Evolutionary conservation across 1,284 basidiomycete genomes (phyloP), one percentile per base, ranked within the genome.

Genomic region (Termitomyces sp.): DNA sequence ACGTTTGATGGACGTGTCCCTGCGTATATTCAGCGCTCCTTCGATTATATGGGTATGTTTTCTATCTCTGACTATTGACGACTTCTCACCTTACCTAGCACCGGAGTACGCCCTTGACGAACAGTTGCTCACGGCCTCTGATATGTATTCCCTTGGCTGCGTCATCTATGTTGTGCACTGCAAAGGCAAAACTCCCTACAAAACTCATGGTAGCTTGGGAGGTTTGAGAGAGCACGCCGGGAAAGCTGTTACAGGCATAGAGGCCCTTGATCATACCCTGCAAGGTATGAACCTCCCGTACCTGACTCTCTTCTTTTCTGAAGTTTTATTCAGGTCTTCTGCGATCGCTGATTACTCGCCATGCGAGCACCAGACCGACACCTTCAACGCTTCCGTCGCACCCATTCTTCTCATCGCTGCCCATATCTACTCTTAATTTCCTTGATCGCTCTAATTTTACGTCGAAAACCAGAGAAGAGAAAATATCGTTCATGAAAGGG

Each of bases 21-120:
- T 0, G 72, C 84, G 9, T 91, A 92, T 62, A 82, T 94, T 2
- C 94, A 97, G 69, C 85, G 93, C 56, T 93, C 94, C 52, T 92
- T 97, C 63, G 95, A 99, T 71, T 98, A 94, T 68, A 89, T 96
- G 67, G 92, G 92, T 92, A 64, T 28, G 80, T 51, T 15, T 30
- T 2, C 5, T 15, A 38, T 21, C 36, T 34, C 42, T 10, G 17
- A 31, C 38, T 30, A 15, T 9, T 4, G 26, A 40, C 44, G 8
- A 15, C 48, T 5, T 43, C 44, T 52, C 26, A 52, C 44, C 41
- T 41, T 12, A 12, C 40, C 21, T 21, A 94, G 96, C 95, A 1
- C 96, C 96, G 0, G 96, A 98, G 71, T 97, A 97, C 71, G 92
- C 88, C 0, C 73, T 98, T 50, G 95, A 98, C 68, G 93, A 96